A percentile compares a stretch with the other conserved stretches of the same genome.
These are phyloP conservation scores for Zygoascus bituminiphila DNA, from an alignment of 805 yeast species.

Conservation along the genomic window DNA sequence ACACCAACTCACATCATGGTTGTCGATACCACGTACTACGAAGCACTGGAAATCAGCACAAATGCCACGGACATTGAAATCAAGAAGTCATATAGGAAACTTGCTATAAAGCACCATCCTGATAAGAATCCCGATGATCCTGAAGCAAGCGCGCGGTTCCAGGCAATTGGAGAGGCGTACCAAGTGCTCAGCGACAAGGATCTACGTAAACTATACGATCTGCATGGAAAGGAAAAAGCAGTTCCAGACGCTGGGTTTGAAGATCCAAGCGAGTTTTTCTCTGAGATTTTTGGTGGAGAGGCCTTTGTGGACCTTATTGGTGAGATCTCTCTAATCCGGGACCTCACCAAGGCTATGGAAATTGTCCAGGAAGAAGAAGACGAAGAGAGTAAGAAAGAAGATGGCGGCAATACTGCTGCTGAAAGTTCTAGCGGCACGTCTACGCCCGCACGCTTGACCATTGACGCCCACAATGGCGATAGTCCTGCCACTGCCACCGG, in stretches of 20 bases:
- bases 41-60: conserved; percentile 56
- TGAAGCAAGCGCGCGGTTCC: conserved; percentile 79
- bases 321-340: conserved; percentile 70
- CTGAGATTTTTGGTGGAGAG: conserved; percentile 83
- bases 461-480: background rate
- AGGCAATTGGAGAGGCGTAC: conserved; percentile 49
- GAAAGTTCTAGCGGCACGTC: conserved; percentile 7
- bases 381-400: conserved; percentile 15
- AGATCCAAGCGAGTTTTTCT: conserved; percentile 82
- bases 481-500: background rate
- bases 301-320: conserved; percentile 81
- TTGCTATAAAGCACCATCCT: conserved; percentile 86
- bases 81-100: conserved; percentile 87
- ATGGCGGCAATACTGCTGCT: conserved; percentile 4
- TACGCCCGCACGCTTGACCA: conserved; percentile 3
- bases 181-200: conserved; percentile 65
- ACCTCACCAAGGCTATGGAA: conserved; percentile 56
- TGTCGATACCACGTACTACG: conserved; percentile 82
- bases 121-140: conserved; percentile 96
- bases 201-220: conserved; percentile 67
- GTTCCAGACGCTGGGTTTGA: conserved; percentile 62
- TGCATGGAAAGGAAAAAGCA: conserved; percentile 72
- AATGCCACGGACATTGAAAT: conserved; percentile 74
- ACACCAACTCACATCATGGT: conserved; percentile 44
- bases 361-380: conserved; percentile 40